Evolutionary conservation across 2,329 filamentous ascomycete genomes (phyloP).

Genomic region (Ophiostoma novo-ulmi): DNA sequence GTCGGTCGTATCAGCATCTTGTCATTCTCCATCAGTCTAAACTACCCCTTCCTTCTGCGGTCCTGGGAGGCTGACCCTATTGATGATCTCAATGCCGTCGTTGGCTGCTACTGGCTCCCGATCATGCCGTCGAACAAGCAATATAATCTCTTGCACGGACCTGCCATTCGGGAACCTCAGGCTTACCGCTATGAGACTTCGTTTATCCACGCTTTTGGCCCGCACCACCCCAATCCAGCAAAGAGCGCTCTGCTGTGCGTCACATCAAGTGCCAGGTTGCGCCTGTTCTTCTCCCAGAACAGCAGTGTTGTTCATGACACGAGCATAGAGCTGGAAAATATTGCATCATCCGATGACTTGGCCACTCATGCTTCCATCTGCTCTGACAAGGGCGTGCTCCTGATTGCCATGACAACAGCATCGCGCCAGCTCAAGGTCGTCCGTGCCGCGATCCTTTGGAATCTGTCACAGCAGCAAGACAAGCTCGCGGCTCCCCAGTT

Average conservation of each 20-base stretch:
- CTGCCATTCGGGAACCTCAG: conserved; percentile 57
- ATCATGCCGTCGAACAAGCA: conserved; percentile 46
- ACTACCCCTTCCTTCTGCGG: conserved; percentile 60
- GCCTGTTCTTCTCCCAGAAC: conserved; percentile 71
- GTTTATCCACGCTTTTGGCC: conserved; percentile 61
- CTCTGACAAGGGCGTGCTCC: conserved; percentile 63
- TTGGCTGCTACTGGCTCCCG: conserved; percentile 83
- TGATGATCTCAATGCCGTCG: conserved; percentile 70
- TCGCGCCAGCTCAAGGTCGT: conserved; percentile 70
- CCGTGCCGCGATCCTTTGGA: conserved; percentile 71
- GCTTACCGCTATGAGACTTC: conserved; percentile 66
- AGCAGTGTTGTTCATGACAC: conserved; percentile 68
- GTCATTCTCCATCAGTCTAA: conserved; percentile 65
- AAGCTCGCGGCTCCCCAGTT: conserved; percentile 48
- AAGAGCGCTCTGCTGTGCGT: conserved; percentile 74
- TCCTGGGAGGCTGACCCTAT: conserved; percentile 61
- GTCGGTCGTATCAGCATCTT: conserved; percentile 73
- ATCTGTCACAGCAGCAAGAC: conserved; percentile 49
- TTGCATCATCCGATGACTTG: conserved; percentile 66
- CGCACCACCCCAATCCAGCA: conserved; percentile 64
- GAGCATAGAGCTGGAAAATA: conserved; percentile 66
- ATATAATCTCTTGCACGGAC: conserved; percentile 51
- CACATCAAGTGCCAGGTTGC: conserved; percentile 67
- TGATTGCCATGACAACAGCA: conserved; percentile 63
- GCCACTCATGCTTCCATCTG: conserved; percentile 74